Conservation (phyloP, 2,329 filamentous ascomycete species). For the Xylaria sp. region DNA sequence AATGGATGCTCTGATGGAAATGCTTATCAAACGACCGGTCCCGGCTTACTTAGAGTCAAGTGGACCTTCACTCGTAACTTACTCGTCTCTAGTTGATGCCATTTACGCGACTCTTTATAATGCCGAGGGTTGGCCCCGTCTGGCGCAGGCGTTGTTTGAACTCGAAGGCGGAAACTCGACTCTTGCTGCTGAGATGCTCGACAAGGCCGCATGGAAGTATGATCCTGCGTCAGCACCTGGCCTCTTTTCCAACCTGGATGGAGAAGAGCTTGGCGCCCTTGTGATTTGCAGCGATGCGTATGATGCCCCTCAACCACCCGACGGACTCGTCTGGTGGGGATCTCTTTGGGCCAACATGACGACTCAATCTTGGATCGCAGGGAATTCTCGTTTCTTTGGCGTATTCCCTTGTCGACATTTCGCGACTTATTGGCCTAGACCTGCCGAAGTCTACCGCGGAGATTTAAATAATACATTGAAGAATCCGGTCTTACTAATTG, state of each 20-base stretch:
- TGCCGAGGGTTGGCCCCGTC: conserved; percentile 54
- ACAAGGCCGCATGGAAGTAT: conserved; percentile 53
- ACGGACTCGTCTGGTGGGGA: conserved; percentile 57
- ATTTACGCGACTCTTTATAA: conserved; percentile 58
- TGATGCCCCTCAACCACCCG: conserved; percentile 53
- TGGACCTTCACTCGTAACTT: conserved; percentile 58
- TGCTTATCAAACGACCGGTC: conserved; percentile 53
- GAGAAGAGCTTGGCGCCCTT: conserved; percentile 53
- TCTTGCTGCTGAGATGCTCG: conserved; percentile 53
- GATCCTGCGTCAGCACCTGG: conserved; percentile 52
- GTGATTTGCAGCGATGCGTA: conserved; percentile 60
- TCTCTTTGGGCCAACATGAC: conserved; percentile 61
- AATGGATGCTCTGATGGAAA: conserved; percentile 52
- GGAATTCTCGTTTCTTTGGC: conserved; percentile 57
- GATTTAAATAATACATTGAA: conserved; percentile 56
- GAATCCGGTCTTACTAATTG: conserved; percentile 58
- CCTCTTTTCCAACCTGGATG: conserved; percentile 46
- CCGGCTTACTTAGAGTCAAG: conserved; percentile 51
- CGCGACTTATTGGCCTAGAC: conserved; percentile 55
- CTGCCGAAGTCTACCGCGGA: conserved; percentile 59
- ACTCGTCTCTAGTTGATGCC: conserved; percentile 53
- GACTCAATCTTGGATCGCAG: conserved; percentile 56
- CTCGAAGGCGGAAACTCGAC: conserved; percentile 59
- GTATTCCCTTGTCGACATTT: conserved; percentile 61
- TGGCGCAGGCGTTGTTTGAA: conserved; percentile 55